Evolutionary conservation across 345 rosid species (phyloP), one percentile per base, ranked within the genome.

Genomic region (Eucalyptus cladocalyx): DNA sequence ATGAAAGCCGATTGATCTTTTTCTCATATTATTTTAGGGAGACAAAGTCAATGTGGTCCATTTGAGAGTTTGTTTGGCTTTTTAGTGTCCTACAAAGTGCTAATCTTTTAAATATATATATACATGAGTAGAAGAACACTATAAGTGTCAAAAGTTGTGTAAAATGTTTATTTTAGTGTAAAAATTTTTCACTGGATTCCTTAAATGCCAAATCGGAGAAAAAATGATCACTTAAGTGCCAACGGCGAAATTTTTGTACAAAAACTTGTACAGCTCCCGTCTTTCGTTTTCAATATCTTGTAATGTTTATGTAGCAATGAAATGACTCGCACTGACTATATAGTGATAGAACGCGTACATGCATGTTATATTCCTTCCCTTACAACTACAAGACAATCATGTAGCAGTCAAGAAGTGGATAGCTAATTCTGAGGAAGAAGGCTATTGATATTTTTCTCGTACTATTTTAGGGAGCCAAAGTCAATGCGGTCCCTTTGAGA

Each of bases 111-210:
- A 51, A 51, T 50, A 50, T 50, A 50, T 50, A 6, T 54, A 54
- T 53, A 54, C 21, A 8, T 50, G 53, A 0, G 53, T 0, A 50
- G 53, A 50, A 50, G 8, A 50, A 50, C 1, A 50, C 19, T 50
- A 50, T 50, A 50, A 50, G 1, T 50, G 53, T 6, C 53, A 50
- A 50, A 16, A 50, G 19, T 50, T 50, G 8, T 16, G 8, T 50
- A 50, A 16, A 21, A 50, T 0, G 2, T 50, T 50, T 50, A 17
- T 50, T 50, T 50, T 50, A 50, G 53, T 6, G 8, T 3, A 7
- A 50, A 50, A 50, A 50, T 1, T 50, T 50, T 50, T 50, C 21
- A 6, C 0, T 0, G 2, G 21, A 50, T 17, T 50, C 4, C 8
- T 0, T 1, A 50, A 50, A 50, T 50, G 21, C 0, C 3, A 50